Evolutionary conservation across 2,329 filamentous ascomycete genomes (phyloP), one percentile per base, ranked within the genome.

Genomic region (Cladosporium oxysporum): DNA sequence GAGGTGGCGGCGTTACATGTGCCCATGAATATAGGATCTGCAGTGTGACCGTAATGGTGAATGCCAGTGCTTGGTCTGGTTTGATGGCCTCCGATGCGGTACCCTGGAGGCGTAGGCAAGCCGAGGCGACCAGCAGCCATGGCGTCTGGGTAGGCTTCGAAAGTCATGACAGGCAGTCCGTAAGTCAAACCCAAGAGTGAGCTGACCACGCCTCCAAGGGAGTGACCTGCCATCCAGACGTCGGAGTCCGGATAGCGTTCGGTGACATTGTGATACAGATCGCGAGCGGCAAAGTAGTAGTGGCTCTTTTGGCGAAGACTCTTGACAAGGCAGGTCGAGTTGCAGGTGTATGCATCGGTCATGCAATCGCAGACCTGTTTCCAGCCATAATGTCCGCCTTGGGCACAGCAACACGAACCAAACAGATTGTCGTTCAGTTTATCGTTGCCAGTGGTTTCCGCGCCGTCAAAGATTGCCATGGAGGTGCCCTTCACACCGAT

Each of bases 371-470:
- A 98, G 64, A 96, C 92, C 76, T 96, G 90, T 66, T 91, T 88
- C 89, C 92, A 97, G 18, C 93, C 88, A 80, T 90, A 93, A 70
- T 92, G 91, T 0, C 92, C 92, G 72, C 95, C 93, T 79, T 96
- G 92, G 4, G 88, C 94, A 78, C 93, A 98, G 78, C 94, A 98
- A 79, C 93, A 98, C 76, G 93, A 95, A 81, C 97, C 97, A 79
- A 96, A 96, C n/a, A 98, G 83, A 76, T 98, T 98, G 79, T 98
- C 94, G 76, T 97, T 98, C 73, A 92, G 83, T 80, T 97, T 97
- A 80, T 98, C 94, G 71, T 96, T 96, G 29, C 92, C 96, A 0
- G 93, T 97, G 1, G 93, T 97, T 58, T 92, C 93, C 35, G 93
- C 91, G 18, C 94, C 94, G 76, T 97, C 93, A 75, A 96, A 97